Conservation (phyloP, 1,284 basidiomycete genomes). For the Laetiporus sulphureus region DNA sequence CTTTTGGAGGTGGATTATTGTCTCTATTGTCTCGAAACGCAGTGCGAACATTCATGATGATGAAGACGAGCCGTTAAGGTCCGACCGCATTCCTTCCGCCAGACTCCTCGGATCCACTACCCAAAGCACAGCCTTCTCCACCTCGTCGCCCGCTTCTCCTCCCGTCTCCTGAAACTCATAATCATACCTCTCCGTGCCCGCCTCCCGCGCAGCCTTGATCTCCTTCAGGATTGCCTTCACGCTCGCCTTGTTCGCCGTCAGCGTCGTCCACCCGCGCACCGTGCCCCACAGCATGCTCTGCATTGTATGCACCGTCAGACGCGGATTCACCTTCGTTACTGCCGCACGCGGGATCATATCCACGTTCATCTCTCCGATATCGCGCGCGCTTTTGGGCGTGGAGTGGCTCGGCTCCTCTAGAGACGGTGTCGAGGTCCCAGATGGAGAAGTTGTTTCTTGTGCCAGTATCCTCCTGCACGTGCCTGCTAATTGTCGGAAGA, state of each 20-base stretch:
- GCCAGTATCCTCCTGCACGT: constrained; percentile 49
- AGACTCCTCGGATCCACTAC: constrained; percentile 69
- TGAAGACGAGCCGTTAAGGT: no score
- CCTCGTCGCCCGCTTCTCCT: constrained; percentile 11
- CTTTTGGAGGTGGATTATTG: no score
- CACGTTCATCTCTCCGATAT: constrained; percentile 7
- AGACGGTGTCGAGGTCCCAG: no score
- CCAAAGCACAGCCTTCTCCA: constrained; percentile 53
- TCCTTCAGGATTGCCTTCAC: constrained; percentile 67
- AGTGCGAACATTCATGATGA: no score
- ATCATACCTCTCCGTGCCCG: neutral
- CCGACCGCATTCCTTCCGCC: constrained; percentile 60
- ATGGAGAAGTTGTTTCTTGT: constrained; percentile 35
- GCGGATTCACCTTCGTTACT: constrained; percentile 48
- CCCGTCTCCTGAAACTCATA: constrained; percentile 13
- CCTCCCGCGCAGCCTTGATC: constrained; percentile 29
- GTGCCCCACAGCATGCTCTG: constrained; percentile 67
- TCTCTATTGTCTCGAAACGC: no score
- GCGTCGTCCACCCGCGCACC: constrained; percentile 67
- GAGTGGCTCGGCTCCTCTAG: constrained; percentile 18
- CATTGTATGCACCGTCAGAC: constrained; percentile 63
- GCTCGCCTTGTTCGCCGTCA: constrained; percentile 75
- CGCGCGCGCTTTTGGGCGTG: neutral
- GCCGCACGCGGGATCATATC: constrained; percentile 43
- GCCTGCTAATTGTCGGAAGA: constrained; percentile 38